Evolutionary conservation across 1,284 basidiomycete genomes (phyloP), one percentile per base, ranked within the genome.

Genomic region (Erythrobasidium hasegawianum): DNA sequence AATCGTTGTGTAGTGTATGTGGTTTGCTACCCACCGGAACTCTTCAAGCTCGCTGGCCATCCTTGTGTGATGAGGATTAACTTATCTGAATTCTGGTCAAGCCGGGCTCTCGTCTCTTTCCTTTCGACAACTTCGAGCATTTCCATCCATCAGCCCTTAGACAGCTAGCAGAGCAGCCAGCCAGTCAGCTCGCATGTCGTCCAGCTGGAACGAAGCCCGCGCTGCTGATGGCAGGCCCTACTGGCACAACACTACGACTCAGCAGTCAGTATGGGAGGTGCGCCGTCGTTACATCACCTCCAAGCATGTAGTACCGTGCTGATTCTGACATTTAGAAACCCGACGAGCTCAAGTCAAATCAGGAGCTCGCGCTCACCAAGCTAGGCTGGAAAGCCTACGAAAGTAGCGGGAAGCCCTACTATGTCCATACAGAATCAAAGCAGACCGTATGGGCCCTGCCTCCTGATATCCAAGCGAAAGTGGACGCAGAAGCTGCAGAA

Each of bases 391-490:
- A 74, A 41, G 71, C 74, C 65, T 71, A 73, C 59, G 71, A 73
- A 41, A 69, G 60, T 38, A 69, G 68, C 56, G 73, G 72, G 18
- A 64, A 72, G 11, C 71, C 70, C 59, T 76, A 76, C 62, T 76
- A 72, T 70, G 69, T 72, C 24, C 68, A 74, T 59, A 55, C 33
- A 10, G 55, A 87, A 57, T 82, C 84, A 18, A 90, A 89, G 71
- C 87, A 89, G 75, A 91, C 89, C n/a, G 91, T 93, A 81, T 97
- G 93, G 93, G 89, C 93, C 69, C 88, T 94, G 83, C 93, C 93
- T 20, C 86, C 89, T 61, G 91, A 95, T 73, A 83, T 96, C 27
- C 78, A 87, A 22, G 81, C 88, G 24, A 78, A 93, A 16, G 81
- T 92, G 57, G 87, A 90, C 75, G 87, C 87, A 73, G 49, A 54